Base-by-base conservation (phyloP, 768 basidiomycete species). In the Tremella fuciformis region DNA sequence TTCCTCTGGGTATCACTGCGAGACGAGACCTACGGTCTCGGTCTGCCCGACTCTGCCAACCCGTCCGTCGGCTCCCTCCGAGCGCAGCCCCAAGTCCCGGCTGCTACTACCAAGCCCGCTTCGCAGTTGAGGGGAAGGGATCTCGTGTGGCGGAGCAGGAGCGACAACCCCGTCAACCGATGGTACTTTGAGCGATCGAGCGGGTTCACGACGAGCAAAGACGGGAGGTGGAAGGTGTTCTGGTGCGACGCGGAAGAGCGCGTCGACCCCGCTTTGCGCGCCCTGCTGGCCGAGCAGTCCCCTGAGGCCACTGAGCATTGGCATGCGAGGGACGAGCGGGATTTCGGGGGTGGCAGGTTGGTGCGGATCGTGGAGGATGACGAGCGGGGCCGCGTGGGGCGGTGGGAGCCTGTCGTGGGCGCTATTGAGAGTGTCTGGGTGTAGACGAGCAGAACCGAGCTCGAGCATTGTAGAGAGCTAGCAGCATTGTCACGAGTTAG, bases 1-100 rank as follows among this genome's bases (percentile, higher is more conserved):
- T 99, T 99, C 80, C 80, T 99, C 38, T 99, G 96, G 96, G 94
- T 97, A 42, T 93, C 93, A 15, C 80, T 99, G 50, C 91, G 98
- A 66, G 96, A 99, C 77, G 96, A 99, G 78, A 91, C 96, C 8
- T 99, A 94, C 69, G 96, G 96, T 19, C 84, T 97, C 16, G 96
- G 96, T 0, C 84, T 93, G 51, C 86, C 88, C 8, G 93, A 88
- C 78, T 89, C 96, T 41, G 87, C 88, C 58, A 99, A 99, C 76
- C 89, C 92, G 26, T 94, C 94, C 59, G 89, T 76, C 18, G 81
- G 96, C 0, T 94, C 96, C 13, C 86, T 89, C 69, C 85, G 86
- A 54, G 96, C 94, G 29, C n/a, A 18, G 8, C 42, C 42, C n/a
- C 85, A 86, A 54, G 29, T 6, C 11, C 29, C 29, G 29, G 4